phyloP scores from a whole-genome alignment of 2,329 filamentous ascomycete species.

The Trichoderma arundinaceum region DNA sequence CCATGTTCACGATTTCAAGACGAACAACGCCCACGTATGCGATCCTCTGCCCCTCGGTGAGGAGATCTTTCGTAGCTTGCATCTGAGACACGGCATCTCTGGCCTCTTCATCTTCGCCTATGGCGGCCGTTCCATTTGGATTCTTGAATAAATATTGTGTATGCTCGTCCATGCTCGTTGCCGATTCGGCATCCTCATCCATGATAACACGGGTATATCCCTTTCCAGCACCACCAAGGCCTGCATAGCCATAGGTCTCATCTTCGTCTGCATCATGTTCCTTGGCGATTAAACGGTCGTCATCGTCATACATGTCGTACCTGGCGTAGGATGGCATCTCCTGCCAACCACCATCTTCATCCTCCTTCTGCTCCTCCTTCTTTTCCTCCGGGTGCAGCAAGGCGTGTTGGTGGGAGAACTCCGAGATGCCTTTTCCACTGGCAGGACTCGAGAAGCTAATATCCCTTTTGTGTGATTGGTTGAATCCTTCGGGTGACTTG shows the following conservation, averaged over 20 bases:
- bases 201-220: constrained; percentile 95
- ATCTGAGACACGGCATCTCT: constrained; percentile 88
- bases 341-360: constrained; percentile 80
- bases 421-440: constrained; percentile 59
- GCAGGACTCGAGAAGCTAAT: constrained; percentile 47
- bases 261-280: constrained; percentile 76
- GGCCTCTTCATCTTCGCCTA: constrained; percentile 74
- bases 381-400: constrained; percentile 56
- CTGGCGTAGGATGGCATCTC: constrained; percentile 91
- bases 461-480: constrained; percentile 45
- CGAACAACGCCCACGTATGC: constrained; percentile 93
- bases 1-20: constrained; percentile 79
- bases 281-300: constrained; percentile 82
- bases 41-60: constrained; percentile 94
- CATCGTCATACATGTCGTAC: constrained; percentile 95
- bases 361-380: constrained; percentile 57
- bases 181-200: constrained; percentile 92
- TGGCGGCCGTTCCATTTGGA: constrained; percentile 61
- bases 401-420: constrained; percentile 53
- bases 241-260: constrained; percentile 70
- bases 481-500: constrained; percentile 16
- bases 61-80: constrained; percentile 91
- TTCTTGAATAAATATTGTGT: constrained; percentile 95
- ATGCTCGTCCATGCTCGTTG: constrained; percentile 96
- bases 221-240: constrained; percentile 86